phyloP scores from a whole-genome alignment of 108 stramenopile species.

The Bacterosira constricta region DNA sequence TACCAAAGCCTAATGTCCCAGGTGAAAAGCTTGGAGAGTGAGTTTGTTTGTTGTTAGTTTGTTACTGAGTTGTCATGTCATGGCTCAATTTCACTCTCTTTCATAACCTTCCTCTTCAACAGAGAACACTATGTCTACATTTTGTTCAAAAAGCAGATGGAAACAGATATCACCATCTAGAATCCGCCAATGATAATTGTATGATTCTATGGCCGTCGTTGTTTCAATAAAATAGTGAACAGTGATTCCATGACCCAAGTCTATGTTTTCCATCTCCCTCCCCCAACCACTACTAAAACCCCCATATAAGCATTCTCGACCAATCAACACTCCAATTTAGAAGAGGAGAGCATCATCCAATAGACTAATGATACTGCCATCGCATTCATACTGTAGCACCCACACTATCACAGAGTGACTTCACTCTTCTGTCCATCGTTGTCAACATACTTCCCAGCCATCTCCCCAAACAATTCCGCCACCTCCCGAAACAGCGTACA shows the following conservation, averaged over 20 bases:
- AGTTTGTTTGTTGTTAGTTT: not conserved
- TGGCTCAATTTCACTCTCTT: not conserved
- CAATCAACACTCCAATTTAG: not conserved
- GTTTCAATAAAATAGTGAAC: too few species aligned
- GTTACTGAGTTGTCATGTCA: not conserved
- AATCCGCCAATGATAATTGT: too few species aligned
- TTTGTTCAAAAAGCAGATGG: constrained; percentile 11
- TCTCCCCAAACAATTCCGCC: constrained; percentile 51
- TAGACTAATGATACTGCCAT: not conserved
- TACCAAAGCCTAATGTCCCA: constrained; percentile 31
- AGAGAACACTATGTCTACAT: constrained; percentile 36
- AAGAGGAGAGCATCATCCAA: not conserved
- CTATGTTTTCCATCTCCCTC: too few species aligned
- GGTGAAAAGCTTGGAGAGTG: constrained; percentile 19
- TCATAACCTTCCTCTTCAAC: not conserved
- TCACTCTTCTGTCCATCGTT: constrained; percentile 35
- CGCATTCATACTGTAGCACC: not conserved
- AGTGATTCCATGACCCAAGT: too few species aligned
- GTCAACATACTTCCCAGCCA: constrained; percentile 45
- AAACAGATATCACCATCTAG: too few species aligned
- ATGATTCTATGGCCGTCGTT: too few species aligned
- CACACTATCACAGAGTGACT: constrained; percentile 26
- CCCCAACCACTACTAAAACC: too few species aligned
- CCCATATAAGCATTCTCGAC: not conserved
- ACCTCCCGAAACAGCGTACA: constrained; percentile 51